Base-by-base conservation (phyloP, 306 rosid genomes). In the Vigna mungo region DNA sequence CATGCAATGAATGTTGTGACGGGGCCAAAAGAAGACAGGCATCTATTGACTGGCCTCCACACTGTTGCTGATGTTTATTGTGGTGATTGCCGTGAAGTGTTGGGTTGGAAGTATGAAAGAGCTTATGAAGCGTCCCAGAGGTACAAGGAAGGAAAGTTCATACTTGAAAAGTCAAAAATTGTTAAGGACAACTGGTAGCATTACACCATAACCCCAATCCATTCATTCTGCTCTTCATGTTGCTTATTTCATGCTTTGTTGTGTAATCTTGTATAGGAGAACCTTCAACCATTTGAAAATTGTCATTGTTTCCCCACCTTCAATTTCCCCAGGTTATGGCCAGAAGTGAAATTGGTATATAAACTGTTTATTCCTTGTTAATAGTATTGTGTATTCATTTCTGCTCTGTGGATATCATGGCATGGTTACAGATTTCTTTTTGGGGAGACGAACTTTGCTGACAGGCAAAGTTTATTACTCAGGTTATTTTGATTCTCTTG, bases 121-220 rank as follows among this genome's bases (percentile, higher is more conserved):
- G 98, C 98, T 46, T 95, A 88, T 18, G 97, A 92, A 85, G 88
- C 93, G 6, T 85, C 91, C 4, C 98, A 95, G 90, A 95, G 90
- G 91, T 95, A 95, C 86, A 95, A 95, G 84, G 98, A 95, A 87
- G 97, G 98, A 10, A 95, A 95, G 79, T 95, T 95, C 90, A 92
- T 95, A 36, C 87, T 95, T 32, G 98, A 95, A 80, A 95, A 95
- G 82, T 91, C 97, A 0, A 95, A 90, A 86, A 95, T 95, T 61
- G 96, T 92, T 12, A 92, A 86, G 88, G 97, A 92, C 78, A 89
- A 91, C 85, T 95, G 98, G 96, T 95, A 92, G 89, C 89, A 72
- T 55, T 70, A 63, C 23, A 49, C 74, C 78, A 63, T 47, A 75
- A 69, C 21, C 76, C 12, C 21, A 9, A 54, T 80, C 88, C 81